Evolutionary conservation across 768 basidiomycete genomes (phyloP), one percentile per base, ranked within the genome.

Genomic region (Bullera alba): DNA sequence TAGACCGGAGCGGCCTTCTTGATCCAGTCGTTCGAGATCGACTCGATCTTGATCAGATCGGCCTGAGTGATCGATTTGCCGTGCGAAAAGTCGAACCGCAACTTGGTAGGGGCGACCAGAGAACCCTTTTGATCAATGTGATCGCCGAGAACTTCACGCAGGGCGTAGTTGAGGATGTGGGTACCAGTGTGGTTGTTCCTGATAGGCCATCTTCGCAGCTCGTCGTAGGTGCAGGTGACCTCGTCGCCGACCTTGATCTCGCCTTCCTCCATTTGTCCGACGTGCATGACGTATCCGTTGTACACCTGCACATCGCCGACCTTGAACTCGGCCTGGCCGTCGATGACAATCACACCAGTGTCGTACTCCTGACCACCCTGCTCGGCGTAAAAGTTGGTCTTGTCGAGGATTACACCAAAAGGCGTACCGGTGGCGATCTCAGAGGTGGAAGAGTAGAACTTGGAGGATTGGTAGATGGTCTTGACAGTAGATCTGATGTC

Each of bases 61-160:
- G 80, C 72, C 1, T 81, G 70, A n/a, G 80, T 70, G 54, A 97
- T 85, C 53, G 83, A 83, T 2, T 87, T 79, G 72, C 95, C 96
- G 76, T 99, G 95, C 16, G 89, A 92, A 74, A 97, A 99, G 73
- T 99, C 95, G 75, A 99, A 99, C 16, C 95, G 88, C 22, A 99
- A 81, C 73, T 95, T 96, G 21, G 83, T 82, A 0, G 91, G 89
- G 1, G 95, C 91, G 56, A 99, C 95, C 39, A 99, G 81, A 3
- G 95, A 97, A 27, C 95, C 95, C 69, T 87, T 95, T 71, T 99
- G 95, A 72, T 97, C 95, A 53, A 97, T 85, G 65, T 97, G 95
- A 69, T 96, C 91, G 22, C 95, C 95, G 10, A 97, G 82, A 10
- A 89, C 81, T 67, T 97, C 95, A 29, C 95, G 86, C 2, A 99